Conservation (phyloP, 768 basidiomycete genomes). For the Rhizopogon salebrosus region DNA sequence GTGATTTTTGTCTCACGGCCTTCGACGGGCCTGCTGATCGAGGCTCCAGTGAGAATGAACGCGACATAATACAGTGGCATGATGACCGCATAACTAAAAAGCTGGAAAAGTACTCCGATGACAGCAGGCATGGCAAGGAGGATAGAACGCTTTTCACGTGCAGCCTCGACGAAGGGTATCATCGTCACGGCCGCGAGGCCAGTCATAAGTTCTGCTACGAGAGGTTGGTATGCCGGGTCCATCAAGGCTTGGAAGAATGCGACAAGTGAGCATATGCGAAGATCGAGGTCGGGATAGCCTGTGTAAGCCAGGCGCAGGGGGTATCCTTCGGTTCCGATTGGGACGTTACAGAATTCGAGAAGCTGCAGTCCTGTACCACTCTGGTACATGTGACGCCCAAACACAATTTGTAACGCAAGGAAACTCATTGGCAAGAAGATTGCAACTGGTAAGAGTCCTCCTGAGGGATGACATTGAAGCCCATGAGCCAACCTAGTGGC, state of each 20-base stretch:
- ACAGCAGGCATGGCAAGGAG: slow-evolving; percentile 37
- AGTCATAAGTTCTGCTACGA: slow-evolving; percentile 12
- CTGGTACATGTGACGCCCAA: slow-evolving; percentile 9
- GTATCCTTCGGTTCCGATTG: not conserved
- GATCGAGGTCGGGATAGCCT: slow-evolving; percentile 30
- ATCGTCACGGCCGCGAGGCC: slow-evolving; percentile 19
- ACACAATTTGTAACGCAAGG: slow-evolving; percentile 8
- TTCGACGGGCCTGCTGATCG: slow-evolving; percentile 9
- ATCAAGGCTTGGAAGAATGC: slow-evolving; percentile 38
- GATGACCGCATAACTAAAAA: slow-evolving; percentile 36
- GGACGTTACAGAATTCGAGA: slow-evolving; percentile 28
- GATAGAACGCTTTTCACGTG: slow-evolving; percentile 30
- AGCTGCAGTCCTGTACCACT: slow-evolving; percentile 14
- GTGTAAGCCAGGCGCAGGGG: slow-evolving; percentile 39
- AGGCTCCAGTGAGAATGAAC: slow-evolving; percentile 36
- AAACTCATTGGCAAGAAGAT: slow-evolving; percentile 14
- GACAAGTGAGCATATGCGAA: slow-evolving; percentile 38
- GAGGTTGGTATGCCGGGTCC: slow-evolving; percentile 10
- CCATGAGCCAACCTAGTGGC: not conserved
- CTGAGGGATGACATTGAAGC: slow-evolving; percentile 4
- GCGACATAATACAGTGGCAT: slow-evolving; percentile 45
- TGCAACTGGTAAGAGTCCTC: slow-evolving; percentile 12
- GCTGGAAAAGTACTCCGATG: slow-evolving; percentile 37
- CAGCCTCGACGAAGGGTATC: slow-evolving; percentile 42
- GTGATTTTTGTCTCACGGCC: slow-evolving; percentile 24